Conservation (phyloP, 345 rosid genomes). For the Salix purpurea region DNA sequence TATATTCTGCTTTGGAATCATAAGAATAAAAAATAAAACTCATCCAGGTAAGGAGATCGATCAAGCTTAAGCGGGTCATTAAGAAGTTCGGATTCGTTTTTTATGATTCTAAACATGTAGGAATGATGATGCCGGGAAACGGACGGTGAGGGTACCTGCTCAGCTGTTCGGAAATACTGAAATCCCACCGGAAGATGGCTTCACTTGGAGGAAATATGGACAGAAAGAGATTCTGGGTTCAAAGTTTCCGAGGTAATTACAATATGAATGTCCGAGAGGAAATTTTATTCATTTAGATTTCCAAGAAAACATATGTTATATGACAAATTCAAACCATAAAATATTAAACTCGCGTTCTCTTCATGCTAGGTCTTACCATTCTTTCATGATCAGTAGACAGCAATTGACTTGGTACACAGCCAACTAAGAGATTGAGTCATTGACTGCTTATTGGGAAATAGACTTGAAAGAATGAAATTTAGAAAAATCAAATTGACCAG, state of each 20-base stretch:
- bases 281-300: neutral
- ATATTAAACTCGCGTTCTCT: neutral
- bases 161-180: slow-evolving; percentile 60
- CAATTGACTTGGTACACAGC: slow-evolving; percentile 22
- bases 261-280: neutral
- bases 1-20: too few species aligned
- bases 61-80: too few species aligned
- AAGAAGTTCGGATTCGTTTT: neutral
- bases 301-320: neutral
- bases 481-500: neutral
- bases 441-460: neutral
- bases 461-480: neutral
- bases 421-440: neutral
- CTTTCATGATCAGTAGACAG: neutral
- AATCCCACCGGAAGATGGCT: slow-evolving; percentile 75
- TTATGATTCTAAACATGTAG: slow-evolving; percentile 10
- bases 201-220: slow-evolving; percentile 84
- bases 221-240: slow-evolving; percentile 83
- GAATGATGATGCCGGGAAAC: slow-evolving; percentile 33
- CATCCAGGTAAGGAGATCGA: too few species aligned
- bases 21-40: too few species aligned
- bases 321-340: slow-evolving; percentile 3
- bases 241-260: slow-evolving; percentile 58
- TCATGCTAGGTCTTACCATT: neutral
- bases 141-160: slow-evolving; percentile 42